phyloP scores from a whole-genome alignment of 495 filamentous ascomycete genomes.

The Ramalina intermedia region DNA sequence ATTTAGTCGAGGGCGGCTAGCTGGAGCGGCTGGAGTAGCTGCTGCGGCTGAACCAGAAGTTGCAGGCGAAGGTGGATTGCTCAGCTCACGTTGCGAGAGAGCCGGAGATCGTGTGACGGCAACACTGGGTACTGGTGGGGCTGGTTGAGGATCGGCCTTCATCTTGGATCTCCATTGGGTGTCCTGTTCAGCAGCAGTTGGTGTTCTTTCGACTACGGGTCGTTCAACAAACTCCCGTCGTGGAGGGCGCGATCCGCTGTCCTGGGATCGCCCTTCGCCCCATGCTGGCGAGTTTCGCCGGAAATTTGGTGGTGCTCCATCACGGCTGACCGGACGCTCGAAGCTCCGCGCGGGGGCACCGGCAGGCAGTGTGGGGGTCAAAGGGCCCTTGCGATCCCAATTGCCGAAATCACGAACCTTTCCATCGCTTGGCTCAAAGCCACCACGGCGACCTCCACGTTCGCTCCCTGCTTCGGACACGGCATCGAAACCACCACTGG shows the following conservation, averaged over 20 bases:
- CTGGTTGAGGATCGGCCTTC: slow-evolving; percentile 49
- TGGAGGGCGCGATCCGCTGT: slow-evolving; percentile 65
- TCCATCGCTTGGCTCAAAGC: slow-evolving; percentile 52
- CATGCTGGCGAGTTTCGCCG: slow-evolving; percentile 64
- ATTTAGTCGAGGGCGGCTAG: slow-evolving; percentile 61
- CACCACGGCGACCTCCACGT: slow-evolving; percentile 33
- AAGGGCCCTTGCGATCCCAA: slow-evolving; percentile 91
- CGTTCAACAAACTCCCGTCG: slow-evolving; percentile 65
- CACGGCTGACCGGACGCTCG: slow-evolving; percentile 52
- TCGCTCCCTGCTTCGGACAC: slow-evolving; percentile 38
- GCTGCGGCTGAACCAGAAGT: slow-evolving; percentile 21
- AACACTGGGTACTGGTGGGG: slow-evolving; percentile 28
- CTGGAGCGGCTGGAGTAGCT: slow-evolving; percentile 34
- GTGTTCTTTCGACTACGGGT: slow-evolving; percentile 44
- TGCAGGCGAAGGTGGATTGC: slow-evolving; percentile 48
- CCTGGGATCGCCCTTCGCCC: slow-evolving; percentile 70
- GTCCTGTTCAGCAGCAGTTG: slow-evolving; percentile 75
- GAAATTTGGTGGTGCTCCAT: slow-evolving; percentile 35
- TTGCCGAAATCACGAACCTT: slow-evolving; percentile 77
- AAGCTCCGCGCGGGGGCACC: slow-evolving; percentile 44
- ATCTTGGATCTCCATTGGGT: slow-evolving; percentile 76
- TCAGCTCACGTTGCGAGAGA: slow-evolving; percentile 45
- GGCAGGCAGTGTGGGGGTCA: slow-evolving; percentile 54
- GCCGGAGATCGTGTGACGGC: slow-evolving; percentile 28
- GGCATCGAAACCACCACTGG: slow-evolving; percentile 31